Evolutionary conservation across 768 basidiomycete genomes (phyloP).

Genomic region (Boletus tylopilopsis): DNA sequence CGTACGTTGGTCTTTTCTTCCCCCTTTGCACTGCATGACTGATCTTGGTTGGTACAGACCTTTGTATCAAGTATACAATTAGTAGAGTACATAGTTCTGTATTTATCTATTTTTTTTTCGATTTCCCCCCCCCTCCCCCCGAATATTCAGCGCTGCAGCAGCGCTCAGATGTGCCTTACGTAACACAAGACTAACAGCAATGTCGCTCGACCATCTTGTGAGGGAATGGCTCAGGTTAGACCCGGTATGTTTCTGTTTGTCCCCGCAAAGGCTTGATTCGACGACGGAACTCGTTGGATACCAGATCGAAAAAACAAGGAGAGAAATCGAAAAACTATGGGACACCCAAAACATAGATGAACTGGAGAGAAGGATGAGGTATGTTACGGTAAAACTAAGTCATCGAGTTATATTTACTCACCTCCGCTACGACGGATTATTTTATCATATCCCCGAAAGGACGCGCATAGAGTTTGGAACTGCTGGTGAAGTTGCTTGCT

Average conservation of each 20-base stretch:
- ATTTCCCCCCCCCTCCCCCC: too few species aligned
- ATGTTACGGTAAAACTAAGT: not conserved
- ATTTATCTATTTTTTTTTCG: conserved; percentile 11
- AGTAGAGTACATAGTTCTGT: conserved; percentile 32
- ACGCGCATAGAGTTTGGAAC: conserved; percentile 83
- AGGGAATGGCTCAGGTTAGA: conserved; percentile 50
- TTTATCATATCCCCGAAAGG: conserved; percentile 31
- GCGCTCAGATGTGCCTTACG: not conserved
- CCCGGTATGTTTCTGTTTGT: conserved; percentile 29
- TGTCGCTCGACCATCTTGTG: conserved; percentile 40
- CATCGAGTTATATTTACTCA: not conserved
- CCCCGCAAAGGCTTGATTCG: not conserved
- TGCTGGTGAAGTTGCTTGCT: conserved; percentile 55
- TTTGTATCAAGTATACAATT: conserved; percentile 92
- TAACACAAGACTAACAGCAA: not conserved
- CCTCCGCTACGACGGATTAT: not conserved
- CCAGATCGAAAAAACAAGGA: conserved; percentile 39
- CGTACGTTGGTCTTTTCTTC: conserved; percentile 52
- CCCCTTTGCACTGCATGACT: not conserved
- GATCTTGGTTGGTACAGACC: conserved; percentile 45
- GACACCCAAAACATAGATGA: conserved; percentile 28
- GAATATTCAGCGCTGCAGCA: not conserved
- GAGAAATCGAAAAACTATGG: conserved; percentile 35
- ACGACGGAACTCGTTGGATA: not conserved
- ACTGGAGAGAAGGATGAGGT: conserved; percentile 43